phyloP scores from a whole-genome alignment of 2,329 filamentous ascomycete species.

The Grosmannia huntii region DNA sequence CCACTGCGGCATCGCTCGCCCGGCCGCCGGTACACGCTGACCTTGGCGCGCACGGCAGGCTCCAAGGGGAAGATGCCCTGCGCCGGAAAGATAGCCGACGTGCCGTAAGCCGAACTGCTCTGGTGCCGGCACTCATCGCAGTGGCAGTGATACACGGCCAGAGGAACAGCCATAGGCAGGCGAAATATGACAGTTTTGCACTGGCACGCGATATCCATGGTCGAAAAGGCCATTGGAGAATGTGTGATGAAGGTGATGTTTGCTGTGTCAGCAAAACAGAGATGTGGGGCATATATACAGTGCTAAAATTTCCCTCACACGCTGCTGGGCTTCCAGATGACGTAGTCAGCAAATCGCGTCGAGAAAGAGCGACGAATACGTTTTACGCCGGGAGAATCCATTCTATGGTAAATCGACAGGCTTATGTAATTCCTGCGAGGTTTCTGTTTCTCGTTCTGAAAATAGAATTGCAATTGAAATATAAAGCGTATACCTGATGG shows the following conservation, averaged over 20 bases:
- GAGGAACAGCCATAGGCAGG: conserved; percentile 44
- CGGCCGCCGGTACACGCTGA: conserved; percentile 6
- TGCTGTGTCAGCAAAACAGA: background rate
- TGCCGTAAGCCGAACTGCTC: conserved; percentile 33
- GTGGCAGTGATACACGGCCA: conserved; percentile 60
- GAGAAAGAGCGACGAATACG: too few relatives aligned
- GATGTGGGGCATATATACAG: too few relatives aligned
- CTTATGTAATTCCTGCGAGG: too few relatives aligned
- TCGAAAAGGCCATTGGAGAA: background rate
- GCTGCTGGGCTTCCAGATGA: too few relatives aligned
- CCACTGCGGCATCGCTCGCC: conserved; percentile 4
- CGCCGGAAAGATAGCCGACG: conserved; percentile 9
- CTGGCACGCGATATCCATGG: conserved; percentile 50
- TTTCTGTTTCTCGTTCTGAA: too few relatives aligned
- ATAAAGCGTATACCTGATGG: too few relatives aligned
- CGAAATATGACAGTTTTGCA: conserved; percentile 51
- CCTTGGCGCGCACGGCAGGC: background rate
- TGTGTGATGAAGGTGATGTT: background rate
- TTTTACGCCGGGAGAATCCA: too few relatives aligned
- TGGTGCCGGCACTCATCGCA: conserved; percentile 54
- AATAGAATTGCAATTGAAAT: too few relatives aligned
- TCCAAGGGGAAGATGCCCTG: conserved; percentile 6
- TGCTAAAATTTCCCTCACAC: too few relatives aligned
- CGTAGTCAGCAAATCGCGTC: too few relatives aligned
- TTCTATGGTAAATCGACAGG: too few relatives aligned